Evolutionary conservation across 352 stramenopile genomes (phyloP).

Genomic region (Peronospora destructor): DNA sequence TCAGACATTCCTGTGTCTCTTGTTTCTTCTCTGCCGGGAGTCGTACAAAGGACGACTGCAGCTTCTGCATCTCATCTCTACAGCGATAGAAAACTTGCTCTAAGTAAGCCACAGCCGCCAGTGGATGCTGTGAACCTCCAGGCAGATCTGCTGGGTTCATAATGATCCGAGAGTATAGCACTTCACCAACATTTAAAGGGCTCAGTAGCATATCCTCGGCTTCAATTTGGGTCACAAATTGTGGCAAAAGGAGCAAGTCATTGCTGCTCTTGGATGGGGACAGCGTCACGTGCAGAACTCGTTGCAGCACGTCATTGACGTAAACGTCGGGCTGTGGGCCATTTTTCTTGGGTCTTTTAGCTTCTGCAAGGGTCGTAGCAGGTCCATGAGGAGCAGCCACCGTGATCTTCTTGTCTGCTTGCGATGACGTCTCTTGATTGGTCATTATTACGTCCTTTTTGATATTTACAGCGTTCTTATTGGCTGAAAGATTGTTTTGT

Average conservation of each 20-base stretch:
- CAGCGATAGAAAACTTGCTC: constrained; percentile 72
- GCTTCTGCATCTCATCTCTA: constrained; percentile 57
- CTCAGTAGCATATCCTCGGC: constrained; percentile 24
- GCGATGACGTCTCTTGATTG: constrained; percentile 7
- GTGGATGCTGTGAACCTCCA: constrained; percentile 41
- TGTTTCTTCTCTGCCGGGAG: constrained; percentile 43
- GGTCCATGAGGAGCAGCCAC: background rate
- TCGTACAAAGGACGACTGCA: constrained; percentile 57
- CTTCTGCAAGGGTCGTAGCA: constrained; percentile 10
- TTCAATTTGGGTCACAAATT: constrained; percentile 24
- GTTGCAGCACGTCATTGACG: constrained; percentile 74
- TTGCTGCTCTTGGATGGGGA: constrained; percentile 16
- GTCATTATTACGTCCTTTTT: constrained; percentile 20
- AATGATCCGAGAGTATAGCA: constrained; percentile 67
- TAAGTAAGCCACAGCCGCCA: constrained; percentile 62
- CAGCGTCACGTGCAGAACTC: constrained; percentile 59
- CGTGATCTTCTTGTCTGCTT: constrained; percentile 13
- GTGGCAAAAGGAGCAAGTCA: constrained; percentile 36
- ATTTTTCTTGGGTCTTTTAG: constrained; percentile 35
- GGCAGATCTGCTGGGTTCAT: constrained; percentile 46
- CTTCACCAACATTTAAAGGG: constrained; percentile 47
- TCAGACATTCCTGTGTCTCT: constrained; percentile 42
- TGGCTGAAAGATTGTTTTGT: constrained; percentile 21
- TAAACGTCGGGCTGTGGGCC: constrained; percentile 38
- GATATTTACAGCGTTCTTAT: constrained; percentile 9